Evolutionary conservation across 768 basidiomycete genomes (phyloP).

Genomic region (Paxillus involutus): DNA sequence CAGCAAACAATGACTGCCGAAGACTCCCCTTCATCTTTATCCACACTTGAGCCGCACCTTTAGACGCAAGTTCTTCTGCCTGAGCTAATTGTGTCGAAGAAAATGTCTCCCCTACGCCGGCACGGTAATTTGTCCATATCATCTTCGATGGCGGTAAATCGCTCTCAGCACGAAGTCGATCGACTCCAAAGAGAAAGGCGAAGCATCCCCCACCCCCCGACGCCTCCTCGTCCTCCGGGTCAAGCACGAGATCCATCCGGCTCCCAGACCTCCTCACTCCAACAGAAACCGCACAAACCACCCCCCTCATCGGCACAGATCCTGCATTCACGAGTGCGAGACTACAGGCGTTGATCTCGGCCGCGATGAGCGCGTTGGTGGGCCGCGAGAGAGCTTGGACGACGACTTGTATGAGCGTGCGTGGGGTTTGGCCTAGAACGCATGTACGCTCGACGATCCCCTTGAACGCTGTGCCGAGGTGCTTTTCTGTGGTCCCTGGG

Average conservation of each 20-base stretch:
- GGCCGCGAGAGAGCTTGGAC: conserved; percentile 53
- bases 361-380: conserved; percentile 50
- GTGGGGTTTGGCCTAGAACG: conserved; percentile 66
- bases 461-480: conserved; percentile 52
- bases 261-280: conserved; percentile 31
- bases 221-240: conserved; percentile 45
- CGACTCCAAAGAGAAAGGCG: conserved; percentile 56
- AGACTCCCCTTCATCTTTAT: conserved; percentile 45
- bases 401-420: conserved; percentile 77
- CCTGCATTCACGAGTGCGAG: conserved; percentile 68
- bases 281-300: conserved; percentile 68
- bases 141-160: conserved; percentile 25
- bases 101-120: conserved; percentile 25
- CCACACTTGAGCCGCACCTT: conserved; percentile 50
- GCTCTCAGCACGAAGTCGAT: neutral
- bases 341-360: conserved; percentile 69
- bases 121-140: conserved; percentile 26
- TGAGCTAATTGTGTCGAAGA: conserved; percentile 40
- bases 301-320: conserved; percentile 72
- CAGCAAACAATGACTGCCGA: conserved; percentile 14
- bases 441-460: conserved; percentile 59
- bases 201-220: conserved; percentile 60
- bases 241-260: conserved; percentile 41
- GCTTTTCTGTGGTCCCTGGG: conserved; percentile 69
- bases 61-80: conserved; percentile 50